Conservation (phyloP, 768 basidiomycete species). For the Russula vinacea region DNA sequence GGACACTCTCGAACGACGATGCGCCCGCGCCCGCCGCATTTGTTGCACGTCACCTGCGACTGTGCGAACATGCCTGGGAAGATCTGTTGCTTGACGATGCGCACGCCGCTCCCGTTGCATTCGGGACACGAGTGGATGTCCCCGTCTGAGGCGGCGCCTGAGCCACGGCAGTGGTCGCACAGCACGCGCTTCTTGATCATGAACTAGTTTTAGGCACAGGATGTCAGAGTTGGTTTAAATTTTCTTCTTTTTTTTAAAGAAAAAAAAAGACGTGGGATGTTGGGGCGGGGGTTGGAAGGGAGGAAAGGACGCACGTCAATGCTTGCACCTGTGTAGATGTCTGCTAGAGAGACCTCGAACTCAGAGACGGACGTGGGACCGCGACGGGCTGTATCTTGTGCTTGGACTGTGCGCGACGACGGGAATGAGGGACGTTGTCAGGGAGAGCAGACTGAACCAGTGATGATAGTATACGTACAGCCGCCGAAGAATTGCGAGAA, state of each 20-base stretch:
- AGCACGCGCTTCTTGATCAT: conserved; percentile 88
- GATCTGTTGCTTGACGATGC: conserved; percentile 86
- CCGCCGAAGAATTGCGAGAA: conserved; percentile 93
- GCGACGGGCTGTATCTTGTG: conserved; percentile 62
- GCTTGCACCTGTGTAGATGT: conserved; percentile 83
- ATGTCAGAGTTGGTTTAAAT: neutral
- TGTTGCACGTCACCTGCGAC: conserved; percentile 75
- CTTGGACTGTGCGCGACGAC: conserved; percentile 36
- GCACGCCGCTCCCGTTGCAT: conserved; percentile 84
- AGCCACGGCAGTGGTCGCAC: conserved; percentile 95
- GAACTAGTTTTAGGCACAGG: conserved; percentile 53
- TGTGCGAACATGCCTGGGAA: conserved; percentile 97
- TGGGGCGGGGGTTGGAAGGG: neutral
- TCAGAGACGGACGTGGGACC: conserved; percentile 77
- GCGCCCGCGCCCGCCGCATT: conserved; percentile 81
- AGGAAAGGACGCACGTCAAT: conserved; percentile 61
- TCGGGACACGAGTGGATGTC: conserved; percentile 85
- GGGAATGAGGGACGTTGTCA: neutral
- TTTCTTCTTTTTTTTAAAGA: neutral
- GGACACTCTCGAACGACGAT: conserved; percentile 75
- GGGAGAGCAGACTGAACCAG: neutral
- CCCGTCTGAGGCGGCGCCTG: conserved; percentile 84
- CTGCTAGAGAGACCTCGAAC: conserved; percentile 82
- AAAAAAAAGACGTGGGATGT: neutral
- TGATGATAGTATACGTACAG: conserved; percentile 45